phyloP scores from a whole-genome alignment of 225 moss, liverwort and hornwort species.

The Asterella californica region DNA sequence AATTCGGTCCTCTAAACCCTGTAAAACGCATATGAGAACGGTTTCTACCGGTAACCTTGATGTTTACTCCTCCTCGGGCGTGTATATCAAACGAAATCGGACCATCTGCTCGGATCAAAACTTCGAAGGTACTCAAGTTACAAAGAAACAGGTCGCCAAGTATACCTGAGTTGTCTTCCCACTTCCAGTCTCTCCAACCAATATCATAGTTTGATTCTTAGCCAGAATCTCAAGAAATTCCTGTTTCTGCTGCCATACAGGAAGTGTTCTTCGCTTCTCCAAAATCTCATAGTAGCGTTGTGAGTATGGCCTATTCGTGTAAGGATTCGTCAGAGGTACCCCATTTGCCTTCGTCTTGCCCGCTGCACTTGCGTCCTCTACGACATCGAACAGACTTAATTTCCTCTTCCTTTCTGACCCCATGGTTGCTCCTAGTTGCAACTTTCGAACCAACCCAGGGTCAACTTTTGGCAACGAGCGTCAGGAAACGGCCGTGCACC shows the following conservation, averaged over 20 bases:
- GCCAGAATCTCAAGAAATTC: conserved; percentile 91
- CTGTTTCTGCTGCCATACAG: conserved; percentile 99
- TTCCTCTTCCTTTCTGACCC: conserved; percentile 87
- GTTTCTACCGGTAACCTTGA: not conserved
- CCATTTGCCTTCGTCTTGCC: conserved; percentile 74
- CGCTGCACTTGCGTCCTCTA: conserved; percentile 69
- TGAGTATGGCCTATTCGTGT: conserved; percentile 45
- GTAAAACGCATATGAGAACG: too few species aligned
- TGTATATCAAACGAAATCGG: too few species aligned
- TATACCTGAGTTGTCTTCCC: conserved; percentile 96
- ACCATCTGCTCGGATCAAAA: not conserved
- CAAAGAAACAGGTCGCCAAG: not conserved
- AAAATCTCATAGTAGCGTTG: conserved; percentile 51
- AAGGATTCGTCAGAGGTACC: conserved; percentile 52
- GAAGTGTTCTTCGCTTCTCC: conserved; percentile 66
- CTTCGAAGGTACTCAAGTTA: not conserved
- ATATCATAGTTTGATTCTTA: conserved; percentile 90
- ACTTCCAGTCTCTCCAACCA: conserved; percentile 96
- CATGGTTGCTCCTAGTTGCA: conserved; percentile 21
- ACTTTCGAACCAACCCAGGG: too few species aligned
- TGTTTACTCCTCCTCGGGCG: too few species aligned
- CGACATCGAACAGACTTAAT: conserved; percentile 90
- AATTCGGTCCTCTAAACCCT: too few species aligned
- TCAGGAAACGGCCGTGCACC: not conserved
- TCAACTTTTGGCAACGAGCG: not conserved